Conservation (phyloP, 306 rosid genomes). For the Casuarina equisetifolia region DNA sequence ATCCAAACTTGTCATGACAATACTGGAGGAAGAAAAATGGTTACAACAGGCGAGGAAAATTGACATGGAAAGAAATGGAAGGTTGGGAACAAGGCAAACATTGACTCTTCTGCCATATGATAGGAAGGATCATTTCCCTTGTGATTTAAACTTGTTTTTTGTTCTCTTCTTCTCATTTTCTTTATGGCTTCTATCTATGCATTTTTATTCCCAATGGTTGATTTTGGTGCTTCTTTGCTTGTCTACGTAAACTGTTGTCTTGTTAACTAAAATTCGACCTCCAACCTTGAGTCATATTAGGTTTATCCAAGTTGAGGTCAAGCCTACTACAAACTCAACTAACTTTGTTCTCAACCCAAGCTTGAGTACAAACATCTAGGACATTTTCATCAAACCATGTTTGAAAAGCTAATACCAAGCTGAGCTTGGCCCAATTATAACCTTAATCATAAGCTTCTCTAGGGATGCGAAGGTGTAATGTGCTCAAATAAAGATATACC, state of each 20-base stretch:
- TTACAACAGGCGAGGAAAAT: constrained; percentile 89
- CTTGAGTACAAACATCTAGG: no score
- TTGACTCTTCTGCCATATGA: constrained; percentile 84
- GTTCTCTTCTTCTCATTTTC: neutral
- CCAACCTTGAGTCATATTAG: no score
- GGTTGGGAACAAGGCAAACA: constrained; percentile 88
- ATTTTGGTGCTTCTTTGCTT: constrained; percentile 28
- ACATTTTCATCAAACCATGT: no score
- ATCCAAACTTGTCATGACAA: constrained; percentile 25
- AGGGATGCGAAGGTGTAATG: neutral
- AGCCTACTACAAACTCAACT: no score
- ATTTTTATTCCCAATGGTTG: constrained; percentile 26
- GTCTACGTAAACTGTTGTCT: neutral
- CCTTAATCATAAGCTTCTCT: neutral
- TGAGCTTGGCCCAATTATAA: neutral
- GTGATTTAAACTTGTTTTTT: constrained; percentile 68
- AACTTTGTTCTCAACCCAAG: no score
- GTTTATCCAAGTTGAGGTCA: no score
- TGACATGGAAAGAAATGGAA: constrained; percentile 99
- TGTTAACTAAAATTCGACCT: no score
- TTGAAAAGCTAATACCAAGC: neutral
- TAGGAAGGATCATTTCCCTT: constrained; percentile 87
- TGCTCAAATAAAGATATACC: constrained; percentile 47
- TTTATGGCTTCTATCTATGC: constrained; percentile 40
- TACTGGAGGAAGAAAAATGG: constrained; percentile 80